Base-by-base conservation (phyloP, 257 asterid genomes). In the Osmanthus fragrans region DNA sequence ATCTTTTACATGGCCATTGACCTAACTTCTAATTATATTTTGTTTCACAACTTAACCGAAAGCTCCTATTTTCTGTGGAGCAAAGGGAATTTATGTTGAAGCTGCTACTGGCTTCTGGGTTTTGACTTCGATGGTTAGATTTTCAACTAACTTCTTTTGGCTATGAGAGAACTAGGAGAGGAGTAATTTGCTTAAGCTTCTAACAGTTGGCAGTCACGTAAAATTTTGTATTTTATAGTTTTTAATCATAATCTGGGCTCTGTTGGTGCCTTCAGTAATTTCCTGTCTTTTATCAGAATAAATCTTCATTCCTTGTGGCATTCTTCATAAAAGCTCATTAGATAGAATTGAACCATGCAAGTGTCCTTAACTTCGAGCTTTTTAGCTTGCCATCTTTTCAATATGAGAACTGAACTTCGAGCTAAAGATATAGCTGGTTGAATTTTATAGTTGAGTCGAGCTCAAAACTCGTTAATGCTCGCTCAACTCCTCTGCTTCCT, bases 1-100 rank as follows among this genome's bases (percentile, higher is more conserved):
- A 94, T 74, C 86, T 92, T 58, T 78, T 90, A 71, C 92, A 81
- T 21, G 84, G 84, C 27, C 86, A 76, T 23, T 92, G 85, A 88
- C 68, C 36, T 63, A 21, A 4, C 58, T 77, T 18, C 29, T 16
- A 32, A 18, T 60, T 37, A 15, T 71, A 21, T 18, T 51, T 27
- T 77, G 65, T 79, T 23, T 68, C 30, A n/a, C 60, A 10, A 21
- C 11, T 47, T 29, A 71, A 72, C 72, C 65, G 65, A 39, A 75
- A 79, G 76, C 83, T 72, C 79, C 77, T 30, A 11, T 68, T 60
- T 78, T 79, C 60, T 81, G 11, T 64, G 51, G 40, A 75, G 78
- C 76, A 82, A 63, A 76, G 73, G 32, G 75, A n/a, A 42, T 73
- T 64, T 15, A 73, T 69, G 71, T 72, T 65, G n/a, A 65, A 71